Evolutionary conservation across 2,329 filamentous ascomycete species (phyloP), one percentile per base, ranked within the genome.

Genomic region (Fusarium virguliforme): DNA sequence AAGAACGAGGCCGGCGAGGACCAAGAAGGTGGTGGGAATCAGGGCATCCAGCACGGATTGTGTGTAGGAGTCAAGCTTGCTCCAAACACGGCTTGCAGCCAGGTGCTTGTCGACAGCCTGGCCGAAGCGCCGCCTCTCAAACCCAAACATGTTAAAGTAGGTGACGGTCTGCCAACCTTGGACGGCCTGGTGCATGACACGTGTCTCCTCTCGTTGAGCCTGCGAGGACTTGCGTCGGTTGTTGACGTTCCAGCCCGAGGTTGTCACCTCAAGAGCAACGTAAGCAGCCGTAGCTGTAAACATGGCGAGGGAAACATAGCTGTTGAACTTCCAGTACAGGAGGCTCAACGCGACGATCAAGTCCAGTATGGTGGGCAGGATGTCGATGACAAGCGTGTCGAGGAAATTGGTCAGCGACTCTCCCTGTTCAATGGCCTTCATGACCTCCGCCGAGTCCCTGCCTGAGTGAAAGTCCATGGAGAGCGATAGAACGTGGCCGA

Each of bases 401-500:
- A 92, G 80, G 3, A 93, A 79, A 38, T 87, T 82, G 43, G 87
- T 87, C 12, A 93, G 80, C 3, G 88, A 85, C 41, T 85, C 83
- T 0, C 89, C 91, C 71, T 91, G 90, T 56, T 87, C 84, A n/a
- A 93, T 85, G 4, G 89, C 87, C 68, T 89, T 87, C 77, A 90
- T 88, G 0, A 93, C 83, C 67, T 91, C 88, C 2, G 89, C 90
- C 1, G 89, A 90, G 60, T 88, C 85, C 69, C 91, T 91, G 55
- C 86, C 85, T 18, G 89, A 88, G 75, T 94, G 91, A 60, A 92
- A 93, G 67, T 92, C 90, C 81, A 91, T 91, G 0, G 89, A 91
- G 1, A 93, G 83, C n/a, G 82, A 84, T 85, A 94, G 89, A 35
- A 93, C 85, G 64, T 93, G 90, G 62, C 86, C 84, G 76, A 92